These are phyloP conservation scores for Cotoneaster glaucophyllus DNA, from an alignment of 306 rosid genomes.

Conservation along the genomic window DNA sequence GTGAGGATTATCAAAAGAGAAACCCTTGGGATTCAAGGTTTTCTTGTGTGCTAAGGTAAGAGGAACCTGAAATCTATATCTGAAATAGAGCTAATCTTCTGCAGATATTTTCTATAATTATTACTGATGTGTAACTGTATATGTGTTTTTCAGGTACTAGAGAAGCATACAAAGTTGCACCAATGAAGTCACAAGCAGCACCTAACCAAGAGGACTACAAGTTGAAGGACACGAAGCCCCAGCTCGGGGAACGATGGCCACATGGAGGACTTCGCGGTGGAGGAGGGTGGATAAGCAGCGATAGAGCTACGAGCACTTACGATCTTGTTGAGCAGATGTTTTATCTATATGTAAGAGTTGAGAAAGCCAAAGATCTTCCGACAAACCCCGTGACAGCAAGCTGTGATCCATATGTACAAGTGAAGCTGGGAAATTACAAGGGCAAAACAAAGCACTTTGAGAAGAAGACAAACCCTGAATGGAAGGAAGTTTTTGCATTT, in stretches of 20 bases:
- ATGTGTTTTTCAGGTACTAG: background rate
- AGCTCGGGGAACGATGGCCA: slow-evolving; percentile 81
- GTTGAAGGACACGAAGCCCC: slow-evolving; percentile 69
- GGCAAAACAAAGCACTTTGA: slow-evolving; percentile 65
- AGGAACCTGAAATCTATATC: background rate
- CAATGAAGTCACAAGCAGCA: slow-evolving; percentile 38
- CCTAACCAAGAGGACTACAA: slow-evolving; percentile 55
- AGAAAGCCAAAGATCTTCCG: slow-evolving; percentile 67
- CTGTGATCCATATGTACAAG: slow-evolving; percentile 68
- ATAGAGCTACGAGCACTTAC: slow-evolving; percentile 75
- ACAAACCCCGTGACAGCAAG: slow-evolving; percentile 48
- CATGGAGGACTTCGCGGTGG: slow-evolving; percentile 76
- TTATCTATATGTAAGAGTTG: slow-evolving; percentile 73
- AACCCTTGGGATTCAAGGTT: background rate
- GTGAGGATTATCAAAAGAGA: background rate
- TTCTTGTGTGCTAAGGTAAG: background rate
- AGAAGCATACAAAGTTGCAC: slow-evolving; percentile 2
- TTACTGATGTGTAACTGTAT: background rate
- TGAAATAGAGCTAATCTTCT: background rate
- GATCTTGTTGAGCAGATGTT: slow-evolving; percentile 83
- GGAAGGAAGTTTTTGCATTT: slow-evolving; percentile 76
- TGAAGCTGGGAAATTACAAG: slow-evolving; percentile 70
- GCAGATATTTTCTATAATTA: background rate
- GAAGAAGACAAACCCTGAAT: slow-evolving; percentile 68
- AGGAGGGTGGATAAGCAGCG: slow-evolving; percentile 65